phyloP scores from a whole-genome alignment of 768 basidiomycete species.

The Auricularia sp. region DNA sequence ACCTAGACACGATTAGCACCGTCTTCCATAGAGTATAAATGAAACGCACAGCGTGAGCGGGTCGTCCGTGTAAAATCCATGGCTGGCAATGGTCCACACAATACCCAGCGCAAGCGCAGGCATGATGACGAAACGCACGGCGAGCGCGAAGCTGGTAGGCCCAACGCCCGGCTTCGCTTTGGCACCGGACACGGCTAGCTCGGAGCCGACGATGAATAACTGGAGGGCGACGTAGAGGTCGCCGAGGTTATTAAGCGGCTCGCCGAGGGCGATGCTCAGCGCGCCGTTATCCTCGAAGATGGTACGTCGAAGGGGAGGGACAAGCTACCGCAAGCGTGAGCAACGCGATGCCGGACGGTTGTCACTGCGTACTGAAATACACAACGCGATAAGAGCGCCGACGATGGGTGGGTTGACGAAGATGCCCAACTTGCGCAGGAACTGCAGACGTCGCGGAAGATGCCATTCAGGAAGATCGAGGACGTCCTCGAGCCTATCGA shows the following conservation, averaged over 20 bases:
- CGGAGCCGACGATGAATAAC: not conserved
- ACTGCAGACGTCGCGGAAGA: not conserved
- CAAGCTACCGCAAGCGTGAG: not conserved
- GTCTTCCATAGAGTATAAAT: too few species aligned
- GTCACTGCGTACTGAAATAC: not conserved
- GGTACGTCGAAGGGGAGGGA: not conserved
- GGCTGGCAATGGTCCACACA: not conserved
- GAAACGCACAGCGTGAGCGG: not conserved
- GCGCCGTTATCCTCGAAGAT: not conserved
- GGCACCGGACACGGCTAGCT: not conserved
- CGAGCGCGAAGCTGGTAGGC: not conserved
- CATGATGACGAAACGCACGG: not conserved
- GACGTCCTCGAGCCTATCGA: not conserved
- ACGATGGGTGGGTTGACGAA: not conserved
- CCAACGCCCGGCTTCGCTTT: not conserved
- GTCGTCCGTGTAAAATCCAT: not conserved
- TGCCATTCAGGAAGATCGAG: not conserved
- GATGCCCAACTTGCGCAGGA: not conserved
- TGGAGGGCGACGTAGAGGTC: not conserved
- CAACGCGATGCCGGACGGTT: not conserved
- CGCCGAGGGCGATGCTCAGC: not conserved
- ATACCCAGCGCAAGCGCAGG: not conserved
- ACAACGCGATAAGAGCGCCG: not conserved
- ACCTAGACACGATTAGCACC: not conserved
- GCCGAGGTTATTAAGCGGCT: not conserved